These are phyloP conservation scores for Yamadazyma kitorensis DNA, from an alignment of 805 yeast species.

Conservation along the genomic window DNA sequence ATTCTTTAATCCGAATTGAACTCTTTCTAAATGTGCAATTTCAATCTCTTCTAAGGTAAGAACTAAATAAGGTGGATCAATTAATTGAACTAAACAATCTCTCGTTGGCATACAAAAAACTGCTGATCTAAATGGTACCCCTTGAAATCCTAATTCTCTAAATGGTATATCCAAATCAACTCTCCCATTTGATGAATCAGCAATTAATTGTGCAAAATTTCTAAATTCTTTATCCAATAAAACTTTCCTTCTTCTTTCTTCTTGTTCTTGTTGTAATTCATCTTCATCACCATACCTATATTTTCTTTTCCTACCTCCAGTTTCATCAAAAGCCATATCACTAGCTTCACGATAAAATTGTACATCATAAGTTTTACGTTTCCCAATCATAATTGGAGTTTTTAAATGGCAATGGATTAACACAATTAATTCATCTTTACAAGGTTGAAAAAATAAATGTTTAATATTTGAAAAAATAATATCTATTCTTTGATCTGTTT, in stretches of 20 bases:
- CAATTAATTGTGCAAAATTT: conserved; percentile 82
- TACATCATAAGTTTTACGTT: conserved; percentile 90
- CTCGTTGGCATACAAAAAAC: conserved; percentile 96
- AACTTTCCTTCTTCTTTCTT: conserved; percentile 90
- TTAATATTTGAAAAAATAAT: conserved; percentile 86
- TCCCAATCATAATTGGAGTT: conserved; percentile 92
- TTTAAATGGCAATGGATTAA: conserved; percentile 90
- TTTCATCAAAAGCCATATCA: conserved; percentile 94
- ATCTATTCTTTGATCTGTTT: conserved; percentile 84
- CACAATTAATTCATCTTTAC: conserved; percentile 90
- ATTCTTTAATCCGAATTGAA: conserved; percentile 93
- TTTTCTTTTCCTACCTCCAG: conserved; percentile 87
- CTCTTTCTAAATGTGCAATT: conserved; percentile 93
- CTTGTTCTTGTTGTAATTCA: conserved; percentile 97
- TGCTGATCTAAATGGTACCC: conserved; percentile 94
- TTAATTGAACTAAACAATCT: conserved; percentile 89
- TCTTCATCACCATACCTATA: conserved; percentile 96
- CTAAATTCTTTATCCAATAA: conserved; percentile 89
- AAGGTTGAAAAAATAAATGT: conserved; percentile 93
- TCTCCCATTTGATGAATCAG: conserved; percentile 81
- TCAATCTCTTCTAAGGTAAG: conserved; percentile 90
- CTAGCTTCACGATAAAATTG: conserved; percentile 97
- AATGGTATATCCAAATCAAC: conserved; percentile 92
- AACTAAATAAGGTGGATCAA: conserved; percentile 94
- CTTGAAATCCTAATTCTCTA: conserved; percentile 93